Base-by-base conservation (phyloP, 1,139 yeast genomes). In the Trichomonascaceae sp. region DNA sequence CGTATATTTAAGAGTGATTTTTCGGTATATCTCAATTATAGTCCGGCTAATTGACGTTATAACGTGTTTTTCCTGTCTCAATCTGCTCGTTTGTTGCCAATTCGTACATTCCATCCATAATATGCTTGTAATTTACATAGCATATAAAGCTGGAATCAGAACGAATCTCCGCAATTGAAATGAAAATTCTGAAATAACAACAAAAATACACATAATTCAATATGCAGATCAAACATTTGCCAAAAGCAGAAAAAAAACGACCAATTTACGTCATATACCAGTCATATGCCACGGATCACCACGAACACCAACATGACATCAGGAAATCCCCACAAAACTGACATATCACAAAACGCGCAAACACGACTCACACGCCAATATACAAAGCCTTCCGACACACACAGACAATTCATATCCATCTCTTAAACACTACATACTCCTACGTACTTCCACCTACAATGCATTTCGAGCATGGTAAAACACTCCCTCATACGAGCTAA, bases 401-500 rank as follows among this genome's bases (percentile, higher is more conserved):
- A n/a, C n/a, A n/a, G n/a, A n/a, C n/a, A n/a, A n/a, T n/a, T n/a
- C n/a, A n/a, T n/a, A n/a, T n/a, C n/a, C n/a, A n/a, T n/a, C n/a
- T n/a, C n/a, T n/a, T n/a, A 27, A 27, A 27, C 32, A 22, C 32
- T 27, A 27, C 32, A 27, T 27, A 27, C 32, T 27, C 12, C 32
- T 27, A 13, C 17, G 2, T n/a, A 36, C 8, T 17, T 27, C 10
- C 32, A 27, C 32, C 32, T 27, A 27, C 32, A 27, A 27, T 10
- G 32, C 32, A 8, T 27, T 7, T 27, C 32, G 32, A 27, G 49
- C 49, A 30, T 30, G 32, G 43, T 47, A 47, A 20, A 47, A 47
- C 10, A 18, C 43, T 17, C 30, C 43, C 13, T 47, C 20, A 22
- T 47, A 53, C 45, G 52, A 50, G 39, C 49, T 50, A 49, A 45